phyloP scores from a whole-genome alignment of 169 alveolate species.

The Eimeria zaria region DNA sequence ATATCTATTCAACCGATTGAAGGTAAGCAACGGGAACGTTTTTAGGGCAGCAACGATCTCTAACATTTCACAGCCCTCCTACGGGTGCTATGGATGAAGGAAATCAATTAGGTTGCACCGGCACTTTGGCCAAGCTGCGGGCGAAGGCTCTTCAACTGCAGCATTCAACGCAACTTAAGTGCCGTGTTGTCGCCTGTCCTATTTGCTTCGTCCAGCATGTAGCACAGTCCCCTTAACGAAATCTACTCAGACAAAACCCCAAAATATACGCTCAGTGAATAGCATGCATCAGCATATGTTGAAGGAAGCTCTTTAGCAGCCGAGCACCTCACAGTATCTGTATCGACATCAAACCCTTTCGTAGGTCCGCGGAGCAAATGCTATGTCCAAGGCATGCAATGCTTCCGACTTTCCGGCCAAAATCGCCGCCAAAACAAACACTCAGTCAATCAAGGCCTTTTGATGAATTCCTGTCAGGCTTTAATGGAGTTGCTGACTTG shows the following conservation, averaged over 20 bases:
- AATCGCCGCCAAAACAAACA: background rate
- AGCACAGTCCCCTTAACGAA: background rate
- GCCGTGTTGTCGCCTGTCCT: background rate
- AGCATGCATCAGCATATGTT: background rate
- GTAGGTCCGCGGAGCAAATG: background rate
- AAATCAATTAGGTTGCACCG: background rate
- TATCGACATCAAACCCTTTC: background rate
- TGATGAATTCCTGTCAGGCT: no score
- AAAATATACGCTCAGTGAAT: background rate
- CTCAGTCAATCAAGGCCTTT: background rate
- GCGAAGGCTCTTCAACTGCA: background rate
- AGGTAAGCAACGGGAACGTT: conserved; percentile 34
- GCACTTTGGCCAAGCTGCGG: background rate
- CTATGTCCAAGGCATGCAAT: background rate
- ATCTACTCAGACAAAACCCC: background rate
- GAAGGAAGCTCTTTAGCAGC: background rate
- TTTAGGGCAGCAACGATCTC: background rate
- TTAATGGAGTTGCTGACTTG: no score
- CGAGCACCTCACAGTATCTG: background rate
- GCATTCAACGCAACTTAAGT: background rate
- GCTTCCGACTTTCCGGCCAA: background rate
- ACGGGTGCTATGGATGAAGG: background rate
- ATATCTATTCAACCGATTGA: conserved; percentile 50
- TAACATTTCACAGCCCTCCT: background rate
- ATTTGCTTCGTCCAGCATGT: background rate